These are phyloP conservation scores for Fusarium camptoceras DNA, from an alignment of 2,329 filamentous ascomycete genomes.

Conservation along the genomic window DNA sequence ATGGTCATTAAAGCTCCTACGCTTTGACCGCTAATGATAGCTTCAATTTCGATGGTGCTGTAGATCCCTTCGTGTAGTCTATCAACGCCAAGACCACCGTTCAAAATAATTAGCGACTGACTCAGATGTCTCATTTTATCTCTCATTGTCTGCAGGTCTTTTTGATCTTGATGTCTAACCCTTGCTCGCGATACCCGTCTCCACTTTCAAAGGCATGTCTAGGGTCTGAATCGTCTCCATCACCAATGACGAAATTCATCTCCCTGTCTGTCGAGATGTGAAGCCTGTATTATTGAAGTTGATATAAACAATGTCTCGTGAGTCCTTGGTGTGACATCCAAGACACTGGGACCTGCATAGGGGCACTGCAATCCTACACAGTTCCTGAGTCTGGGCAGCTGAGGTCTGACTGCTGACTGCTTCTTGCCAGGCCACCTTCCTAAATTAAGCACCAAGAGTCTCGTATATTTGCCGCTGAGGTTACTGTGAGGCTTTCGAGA, in stretches of 20 bases:
- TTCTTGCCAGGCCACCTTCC: not conserved
- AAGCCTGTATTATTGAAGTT: not conserved
- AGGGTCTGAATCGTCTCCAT: constrained; percentile 6
- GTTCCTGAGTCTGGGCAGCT: not conserved
- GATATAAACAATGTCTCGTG: not conserved
- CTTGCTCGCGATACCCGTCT: constrained; percentile 3
- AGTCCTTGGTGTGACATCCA: not conserved
- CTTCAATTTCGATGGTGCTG: not conserved
- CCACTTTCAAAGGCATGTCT: not conserved
- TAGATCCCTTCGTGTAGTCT: not conserved
- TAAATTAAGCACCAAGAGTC: not conserved
- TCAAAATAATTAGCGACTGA: not conserved
- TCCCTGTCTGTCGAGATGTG: not conserved
- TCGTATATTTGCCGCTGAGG: not conserved
- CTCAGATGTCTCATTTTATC: not conserved
- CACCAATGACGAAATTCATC: constrained; percentile 6
- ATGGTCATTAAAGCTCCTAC: not conserved
- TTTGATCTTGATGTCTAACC: not conserved
- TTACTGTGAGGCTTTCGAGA: not conserved
- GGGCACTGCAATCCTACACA: not conserved
- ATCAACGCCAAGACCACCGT: not conserved
- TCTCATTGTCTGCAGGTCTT: not conserved
- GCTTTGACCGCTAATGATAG: constrained; percentile 18
- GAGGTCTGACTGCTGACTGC: not conserved
- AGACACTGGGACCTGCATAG: not conserved